phyloP scores from a whole-genome alignment of 495 filamentous ascomycete species.

The Podospora pseudoanserina region DNA sequence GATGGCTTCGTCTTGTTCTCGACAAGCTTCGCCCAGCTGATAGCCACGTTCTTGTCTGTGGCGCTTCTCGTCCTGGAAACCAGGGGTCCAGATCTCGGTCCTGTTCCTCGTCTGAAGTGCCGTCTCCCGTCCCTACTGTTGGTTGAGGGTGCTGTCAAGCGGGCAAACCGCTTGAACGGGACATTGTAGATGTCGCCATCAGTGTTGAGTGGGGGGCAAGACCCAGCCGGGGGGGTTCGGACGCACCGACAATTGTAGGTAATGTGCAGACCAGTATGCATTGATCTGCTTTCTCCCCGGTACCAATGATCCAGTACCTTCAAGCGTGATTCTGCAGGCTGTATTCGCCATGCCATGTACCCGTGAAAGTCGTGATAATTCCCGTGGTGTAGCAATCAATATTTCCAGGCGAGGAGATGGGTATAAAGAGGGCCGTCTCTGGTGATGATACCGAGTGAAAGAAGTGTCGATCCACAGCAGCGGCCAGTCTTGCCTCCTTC shows the following conservation, averaged over 20 bases:
- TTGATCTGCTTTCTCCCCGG: neutral
- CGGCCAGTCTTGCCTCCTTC: neutral
- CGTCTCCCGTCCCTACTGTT: neutral
- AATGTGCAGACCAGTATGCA: neutral
- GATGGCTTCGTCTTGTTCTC: neutral
- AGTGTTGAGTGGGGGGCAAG: neutral
- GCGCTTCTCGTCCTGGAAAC: neutral
- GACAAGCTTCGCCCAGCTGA: neutral
- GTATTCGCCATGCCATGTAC: conserved; percentile 15
- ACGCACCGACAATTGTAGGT: neutral
- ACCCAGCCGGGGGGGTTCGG: conserved; percentile 1
- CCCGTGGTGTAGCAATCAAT: neutral
- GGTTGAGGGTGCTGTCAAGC: neutral
- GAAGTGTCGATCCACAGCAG: neutral
- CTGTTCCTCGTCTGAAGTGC: neutral
- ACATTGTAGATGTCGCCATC: conserved; percentile 5
- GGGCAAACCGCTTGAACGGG: neutral
- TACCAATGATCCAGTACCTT: neutral
- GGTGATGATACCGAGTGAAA: neutral
- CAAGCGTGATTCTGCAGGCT: conserved; percentile 21
- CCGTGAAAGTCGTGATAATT: neutral
- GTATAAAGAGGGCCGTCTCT: neutral
- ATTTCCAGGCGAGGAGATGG: neutral
- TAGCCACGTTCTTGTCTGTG: conserved; percentile 1
- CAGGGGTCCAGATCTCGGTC: neutral